Conservation (phyloP, 352 stramenopile species). For the Globisporangium nodosum region DNA sequence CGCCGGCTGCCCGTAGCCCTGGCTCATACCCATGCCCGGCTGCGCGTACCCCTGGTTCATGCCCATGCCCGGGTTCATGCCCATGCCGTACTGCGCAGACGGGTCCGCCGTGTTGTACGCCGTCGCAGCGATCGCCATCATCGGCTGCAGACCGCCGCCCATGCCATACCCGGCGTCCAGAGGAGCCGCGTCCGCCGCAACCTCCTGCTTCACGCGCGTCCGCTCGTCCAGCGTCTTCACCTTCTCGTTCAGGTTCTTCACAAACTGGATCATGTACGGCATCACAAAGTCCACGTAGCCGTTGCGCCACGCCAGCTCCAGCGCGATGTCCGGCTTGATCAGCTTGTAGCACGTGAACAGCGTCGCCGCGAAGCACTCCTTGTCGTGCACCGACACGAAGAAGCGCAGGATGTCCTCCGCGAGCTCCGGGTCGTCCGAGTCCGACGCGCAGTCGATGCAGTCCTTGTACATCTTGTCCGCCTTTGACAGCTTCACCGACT, state of each 20-base stretch:
- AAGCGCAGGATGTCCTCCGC: slow-evolving; percentile 98
- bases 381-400: slow-evolving; percentile 99
- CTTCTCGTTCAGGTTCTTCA: slow-evolving; percentile 95
- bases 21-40: slow-evolving; percentile 33
- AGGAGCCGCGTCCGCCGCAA: slow-evolving; percentile 43
- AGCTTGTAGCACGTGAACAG: slow-evolving; percentile 99
- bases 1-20: slow-evolving; percentile 42
- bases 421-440: slow-evolving; percentile 94
- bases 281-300: slow-evolving; percentile 99
- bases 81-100: slow-evolving; percentile 51
- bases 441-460: slow-evolving; percentile 97
- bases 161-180: slow-evolving; percentile 74
- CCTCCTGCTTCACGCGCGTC: slow-evolving; percentile 77
- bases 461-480: slow-evolving; percentile 99
- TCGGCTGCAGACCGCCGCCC: slow-evolving; percentile 69
- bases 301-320: slow-evolving; percentile 99
- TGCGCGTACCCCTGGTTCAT: slow-evolving; percentile 18
- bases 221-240: slow-evolving; percentile 92
- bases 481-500: slow-evolving; percentile 99
- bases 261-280: slow-evolving; percentile 99
- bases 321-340: slow-evolving; percentile 97
- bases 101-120: slow-evolving; percentile 71
- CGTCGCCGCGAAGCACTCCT: slow-evolving; percentile 98
- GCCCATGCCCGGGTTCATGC: slow-evolving; percentile 32
- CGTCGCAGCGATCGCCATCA: slow-evolving; percentile 77